Evolutionary conservation across 2,329 filamentous ascomycete genomes (phyloP), one percentile per base, ranked within the genome.

Genomic region (Exserohilum rostratum): DNA sequence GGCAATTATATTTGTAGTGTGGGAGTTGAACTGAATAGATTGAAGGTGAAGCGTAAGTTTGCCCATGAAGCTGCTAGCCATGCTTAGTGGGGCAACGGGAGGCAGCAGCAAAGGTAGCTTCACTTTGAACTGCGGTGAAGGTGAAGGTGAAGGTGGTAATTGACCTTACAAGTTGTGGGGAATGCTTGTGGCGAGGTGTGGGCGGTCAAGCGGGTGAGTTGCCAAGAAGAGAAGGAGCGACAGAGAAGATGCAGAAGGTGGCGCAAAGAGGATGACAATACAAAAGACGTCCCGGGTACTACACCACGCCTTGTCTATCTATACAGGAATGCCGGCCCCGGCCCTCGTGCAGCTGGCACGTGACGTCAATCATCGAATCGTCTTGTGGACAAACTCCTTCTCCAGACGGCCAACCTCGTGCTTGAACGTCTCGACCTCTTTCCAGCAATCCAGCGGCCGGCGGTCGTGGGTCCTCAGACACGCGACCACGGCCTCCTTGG

Each of bases 341-440:
- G 50, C n/a, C 17, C 27, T 42, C 15, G 15, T 22, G 12, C n/a
- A 20, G 18, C 15, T 7, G 22, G 13, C 10, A 15, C 22, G 34
- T 42, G 30, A 39, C 13, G 18, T 38, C 12, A 25, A 46, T 73
- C 65, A 80, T 65, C 76, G 64, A 53, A 90, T 84, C 51, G 96
- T 87, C 79, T 88, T 91, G 72, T 96, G 89, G 31, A 97, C 91
- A 86, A 96, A 98, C 22, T 82, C 83, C 78, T 86, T 88, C 84
- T 97, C 93, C 77, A 97, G 77, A 79, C 86, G 87, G 65, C 90
- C 86, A 46, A 98, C 93, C 82, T 96, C 91, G 68, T 85, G 84
- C 85, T 93, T 96, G 77, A 98, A 98, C 17, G 82, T 82, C 79
- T 96, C 89, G 20, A 97, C 91, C 84, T 97, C 92, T 77, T 87